Evolutionary conservation across 2,329 filamentous ascomycete species (phyloP).

Genomic region (Verticillium zaregamsianum): DNA sequence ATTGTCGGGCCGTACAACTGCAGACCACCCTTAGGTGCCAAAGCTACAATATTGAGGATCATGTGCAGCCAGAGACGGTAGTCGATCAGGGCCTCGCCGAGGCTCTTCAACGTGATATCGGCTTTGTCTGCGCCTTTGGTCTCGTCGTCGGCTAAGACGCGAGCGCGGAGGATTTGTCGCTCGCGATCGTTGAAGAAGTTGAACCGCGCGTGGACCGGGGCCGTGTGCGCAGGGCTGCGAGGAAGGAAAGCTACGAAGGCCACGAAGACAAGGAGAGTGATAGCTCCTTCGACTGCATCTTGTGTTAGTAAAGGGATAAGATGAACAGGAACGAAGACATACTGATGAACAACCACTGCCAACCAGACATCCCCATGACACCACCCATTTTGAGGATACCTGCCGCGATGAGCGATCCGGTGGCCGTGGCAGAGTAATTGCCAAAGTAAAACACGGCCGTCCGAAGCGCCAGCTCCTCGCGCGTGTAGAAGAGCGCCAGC

Average conservation of each 20-base stretch:
- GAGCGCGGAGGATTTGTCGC: conserved; percentile 4
- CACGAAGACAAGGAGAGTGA: too few species aligned
- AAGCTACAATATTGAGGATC: conserved; percentile 8
- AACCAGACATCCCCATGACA: conserved; percentile 5
- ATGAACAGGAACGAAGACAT: neutral
- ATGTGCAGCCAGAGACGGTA: conserved; percentile 11
- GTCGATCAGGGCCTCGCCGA: conserved; percentile 6
- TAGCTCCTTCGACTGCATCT: too few species aligned
- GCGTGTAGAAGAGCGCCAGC: conserved; percentile 23
- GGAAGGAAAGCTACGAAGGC: too few species aligned
- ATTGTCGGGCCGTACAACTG: conserved; percentile 12
- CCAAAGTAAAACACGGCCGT: conserved; percentile 18
- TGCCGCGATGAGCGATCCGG: conserved; percentile 12
- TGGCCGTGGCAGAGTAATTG: conserved; percentile 15
- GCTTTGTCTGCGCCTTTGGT: conserved; percentile 9
- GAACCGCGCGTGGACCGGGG: conserved; percentile 7
- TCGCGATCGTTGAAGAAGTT: conserved; percentile 7
- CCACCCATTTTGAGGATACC: conserved; percentile 8
- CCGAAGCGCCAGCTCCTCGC: conserved; percentile 21
- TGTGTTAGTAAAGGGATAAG: neutral
- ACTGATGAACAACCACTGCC: conserved; percentile 14
- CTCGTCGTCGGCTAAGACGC: conserved; percentile 8
- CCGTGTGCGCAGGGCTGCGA: conserved; percentile 5
- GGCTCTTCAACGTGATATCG: conserved; percentile 2
- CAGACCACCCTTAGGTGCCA: conserved; percentile 10